Base-by-base conservation (phyloP, 768 basidiomycete genomes). In the Lactifluus echinatus region DNA sequence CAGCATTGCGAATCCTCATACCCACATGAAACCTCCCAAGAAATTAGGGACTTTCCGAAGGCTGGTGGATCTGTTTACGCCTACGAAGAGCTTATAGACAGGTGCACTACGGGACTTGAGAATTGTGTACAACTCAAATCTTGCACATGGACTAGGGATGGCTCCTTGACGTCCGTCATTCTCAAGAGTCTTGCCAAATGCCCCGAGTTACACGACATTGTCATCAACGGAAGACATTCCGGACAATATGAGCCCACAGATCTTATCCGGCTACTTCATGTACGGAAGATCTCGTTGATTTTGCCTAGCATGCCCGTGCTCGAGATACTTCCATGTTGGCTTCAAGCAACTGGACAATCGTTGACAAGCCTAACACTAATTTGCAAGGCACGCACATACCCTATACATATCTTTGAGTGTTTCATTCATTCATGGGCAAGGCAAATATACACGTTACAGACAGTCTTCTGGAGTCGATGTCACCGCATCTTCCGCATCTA, bases 131-230 rank as follows among this genome's bases (percentile, higher is more conserved):
- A 81, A 57, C 75, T 91, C 11, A 72, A 63, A 43, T 74, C 80
- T 6, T 89, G 85, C 64, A 80, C 81, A 4, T 92, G 88, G 88
- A 91, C 89, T 10, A 79, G 89, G 42, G 85, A 90, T 61, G 85
- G 88, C 3, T 83, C 89, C 4, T 69, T 91, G 21, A 80, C 74
- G 39, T 78, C 83, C 4, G 70, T 72, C 0, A 78, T 88, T 33
- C 73, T 92, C 8, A 61, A 72, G n/a, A 77, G 79, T 17, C 70
- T 91, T 5, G 69, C 68, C 5, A 45, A 65, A 11, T 78, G 74
- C 19, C 62, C 66, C 1, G 62, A 70, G 1, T 70, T 91, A 8
- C 64, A 69, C 28, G 81, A 82, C 48, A 70, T 91, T 2, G 85
- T 88, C 65, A 78, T 92, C 40, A 92, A 91, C 53, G 89, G 88